A percentile compares a stretch with the other conserved stretches of the same genome.
Evolutionary conservation across 2,329 filamentous ascomycete genomes (phyloP).

Genomic region (Hortaea werneckii): DNA sequence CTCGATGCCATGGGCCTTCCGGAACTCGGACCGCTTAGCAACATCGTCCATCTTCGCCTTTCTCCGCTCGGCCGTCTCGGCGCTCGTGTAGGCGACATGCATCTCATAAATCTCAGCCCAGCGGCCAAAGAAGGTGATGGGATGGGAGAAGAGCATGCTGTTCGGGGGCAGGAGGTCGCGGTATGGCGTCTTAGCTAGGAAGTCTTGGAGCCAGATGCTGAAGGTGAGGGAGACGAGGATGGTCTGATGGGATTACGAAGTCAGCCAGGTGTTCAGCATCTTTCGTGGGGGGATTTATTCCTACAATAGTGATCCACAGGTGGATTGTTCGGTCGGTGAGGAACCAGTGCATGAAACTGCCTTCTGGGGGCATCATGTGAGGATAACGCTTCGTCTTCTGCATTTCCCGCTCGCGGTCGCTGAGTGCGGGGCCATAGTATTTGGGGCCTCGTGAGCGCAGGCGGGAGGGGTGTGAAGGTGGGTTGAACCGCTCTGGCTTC

Average conservation of each 20-base stretch:
- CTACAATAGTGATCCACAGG: constrained; percentile 71
- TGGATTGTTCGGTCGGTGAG: constrained; percentile 69
- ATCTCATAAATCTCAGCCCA: constrained; percentile 64
- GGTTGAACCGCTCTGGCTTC: constrained; percentile 81
- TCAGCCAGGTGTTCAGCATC: background rate
- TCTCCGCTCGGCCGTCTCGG: constrained; percentile 60
- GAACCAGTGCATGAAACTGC: constrained; percentile 77
- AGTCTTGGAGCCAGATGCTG: constrained; percentile 68
- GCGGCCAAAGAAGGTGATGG: constrained; percentile 54
- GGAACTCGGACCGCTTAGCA: constrained; percentile 73
- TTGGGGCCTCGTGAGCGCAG: constrained; percentile 48
- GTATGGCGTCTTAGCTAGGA: constrained; percentile 68
- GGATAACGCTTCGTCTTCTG: constrained; percentile 70
- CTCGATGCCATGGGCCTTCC: constrained; percentile 75
- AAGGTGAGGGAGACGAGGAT: constrained; percentile 60
- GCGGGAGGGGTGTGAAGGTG: constrained; percentile 75
- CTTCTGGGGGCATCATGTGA: constrained; percentile 75
- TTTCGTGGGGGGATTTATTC: constrained; percentile 12
- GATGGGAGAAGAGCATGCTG: constrained; percentile 58
- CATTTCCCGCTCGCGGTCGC: constrained; percentile 52
- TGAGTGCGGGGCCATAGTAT: constrained; percentile 66
- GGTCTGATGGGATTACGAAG: constrained; percentile 33
- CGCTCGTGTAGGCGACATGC: constrained; percentile 62
- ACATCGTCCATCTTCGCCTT: constrained; percentile 72
- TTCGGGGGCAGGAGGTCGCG: constrained; percentile 65